Evolutionary conservation across 768 basidiomycete species (phyloP).

Genomic region (Daedalea quercina): DNA sequence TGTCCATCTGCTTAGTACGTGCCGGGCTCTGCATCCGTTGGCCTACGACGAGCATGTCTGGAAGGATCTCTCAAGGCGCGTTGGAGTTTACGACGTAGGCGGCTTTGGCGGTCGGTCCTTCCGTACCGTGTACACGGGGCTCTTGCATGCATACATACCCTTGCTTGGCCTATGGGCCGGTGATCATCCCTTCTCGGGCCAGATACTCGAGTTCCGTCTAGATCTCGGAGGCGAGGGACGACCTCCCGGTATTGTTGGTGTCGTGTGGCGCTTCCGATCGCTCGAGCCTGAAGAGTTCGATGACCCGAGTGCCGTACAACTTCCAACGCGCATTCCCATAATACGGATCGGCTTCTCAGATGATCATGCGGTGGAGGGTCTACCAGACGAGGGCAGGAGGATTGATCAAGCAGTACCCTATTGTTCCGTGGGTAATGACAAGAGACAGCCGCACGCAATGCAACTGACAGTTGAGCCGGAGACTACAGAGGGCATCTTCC

Average conservation of each 20-base stretch:
- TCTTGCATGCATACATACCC: constrained; percentile 11
- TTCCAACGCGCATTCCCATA: constrained; percentile 2
- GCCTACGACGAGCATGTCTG: constrained; percentile 8
- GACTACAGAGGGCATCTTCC: constrained; percentile 3
- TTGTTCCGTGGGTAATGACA: neutral
- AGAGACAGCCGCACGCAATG: neutral
- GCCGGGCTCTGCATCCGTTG: constrained; percentile 3
- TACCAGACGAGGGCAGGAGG: neutral
- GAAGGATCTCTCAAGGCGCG: constrained; percentile 5
- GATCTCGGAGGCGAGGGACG: neutral
- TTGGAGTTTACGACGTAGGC: constrained; percentile 6
- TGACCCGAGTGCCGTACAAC: constrained; percentile 5
- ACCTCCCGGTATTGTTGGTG: constrained; percentile 9
- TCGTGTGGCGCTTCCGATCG: constrained; percentile 7
- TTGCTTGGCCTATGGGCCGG: constrained; percentile 16
- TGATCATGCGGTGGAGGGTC: neutral
- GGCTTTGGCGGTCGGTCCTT: constrained; percentile 13
- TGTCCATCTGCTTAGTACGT: constrained; percentile 9
- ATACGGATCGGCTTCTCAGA: constrained; percentile 7
- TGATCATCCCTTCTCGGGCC: constrained; percentile 14
- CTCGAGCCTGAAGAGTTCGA: constrained; percentile 13
- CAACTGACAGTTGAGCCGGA: constrained; percentile 4
- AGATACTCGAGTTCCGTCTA: constrained; percentile 9
- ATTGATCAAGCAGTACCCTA: neutral
- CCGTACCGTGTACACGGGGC: constrained; percentile 8